Conservation (phyloP, 805 yeast species). For the Yamadazyma scolyti region DNA sequence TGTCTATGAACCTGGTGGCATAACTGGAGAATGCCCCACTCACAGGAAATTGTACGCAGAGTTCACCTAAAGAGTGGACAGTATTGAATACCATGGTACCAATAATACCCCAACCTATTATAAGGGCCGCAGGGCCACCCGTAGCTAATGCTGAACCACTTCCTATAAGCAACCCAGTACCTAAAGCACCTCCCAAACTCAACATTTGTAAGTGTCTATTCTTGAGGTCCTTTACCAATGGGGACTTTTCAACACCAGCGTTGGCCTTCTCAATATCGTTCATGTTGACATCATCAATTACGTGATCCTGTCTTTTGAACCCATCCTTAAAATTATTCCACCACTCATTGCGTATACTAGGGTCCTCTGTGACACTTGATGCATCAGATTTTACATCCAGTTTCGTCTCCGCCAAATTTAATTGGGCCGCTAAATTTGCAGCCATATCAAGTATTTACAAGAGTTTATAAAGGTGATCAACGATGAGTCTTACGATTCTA, state of each 20-base stretch:
- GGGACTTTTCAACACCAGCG: conserved; percentile 30
- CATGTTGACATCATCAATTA: conserved; percentile 8
- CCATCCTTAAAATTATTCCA: conserved; percentile 30
- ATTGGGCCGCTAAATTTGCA: too few species aligned
- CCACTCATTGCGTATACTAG: conserved; percentile 7
- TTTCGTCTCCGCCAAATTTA: too few species aligned
- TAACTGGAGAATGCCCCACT: conserved; percentile 39
- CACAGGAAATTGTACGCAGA: conserved; percentile 47
- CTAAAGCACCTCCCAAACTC: conserved; percentile 69
- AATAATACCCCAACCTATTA: conserved; percentile 55
- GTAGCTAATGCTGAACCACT: conserved; percentile 40
- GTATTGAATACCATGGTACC: conserved; percentile 58
- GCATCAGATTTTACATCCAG: too few species aligned
- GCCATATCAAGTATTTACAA: too few species aligned
- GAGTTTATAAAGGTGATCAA: too few species aligned
- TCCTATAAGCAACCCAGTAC: conserved; percentile 54
- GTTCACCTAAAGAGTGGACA: conserved; percentile 63
- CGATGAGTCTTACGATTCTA: too few species aligned
- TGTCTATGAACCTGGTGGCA: conserved; percentile 33
- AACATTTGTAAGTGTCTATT: conserved; percentile 57
- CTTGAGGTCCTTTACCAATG: conserved; percentile 41
- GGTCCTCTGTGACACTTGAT: neutral
- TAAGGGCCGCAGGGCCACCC: conserved; percentile 43
- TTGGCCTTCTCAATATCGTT: conserved; percentile 34
- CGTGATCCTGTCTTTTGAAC: conserved; percentile 15